Evolutionary conservation across 108 stramenopile genomes (phyloP).

Genomic region (Stephanodiscus triporus): DNA sequence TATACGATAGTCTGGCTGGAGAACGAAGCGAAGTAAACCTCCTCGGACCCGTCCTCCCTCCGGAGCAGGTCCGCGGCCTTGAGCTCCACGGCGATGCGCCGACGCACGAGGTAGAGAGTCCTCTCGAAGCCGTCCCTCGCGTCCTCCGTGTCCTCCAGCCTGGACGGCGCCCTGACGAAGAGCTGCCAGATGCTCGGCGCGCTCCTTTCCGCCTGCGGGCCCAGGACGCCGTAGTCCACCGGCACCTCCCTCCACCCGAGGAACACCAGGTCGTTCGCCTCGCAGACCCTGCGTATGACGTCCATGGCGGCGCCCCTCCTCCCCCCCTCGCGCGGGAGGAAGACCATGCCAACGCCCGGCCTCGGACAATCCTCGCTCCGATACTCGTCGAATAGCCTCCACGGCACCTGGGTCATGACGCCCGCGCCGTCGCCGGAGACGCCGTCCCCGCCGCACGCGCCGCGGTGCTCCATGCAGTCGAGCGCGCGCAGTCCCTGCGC

Average conservation of each 20-base stretch:
- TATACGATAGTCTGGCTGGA: conserved; percentile 89
- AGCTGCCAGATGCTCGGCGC: conserved; percentile 91
- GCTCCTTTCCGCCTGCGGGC: conserved; percentile 67
- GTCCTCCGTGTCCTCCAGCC: conserved; percentile 70
- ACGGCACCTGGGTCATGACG: conserved; percentile 95
- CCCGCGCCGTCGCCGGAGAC: conserved; percentile 95
- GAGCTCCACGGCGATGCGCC: conserved; percentile 81
- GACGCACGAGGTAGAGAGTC: conserved; percentile 86
- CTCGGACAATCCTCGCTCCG: conserved; percentile 64
- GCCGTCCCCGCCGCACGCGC: conserved; percentile 85
- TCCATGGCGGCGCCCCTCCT: conserved; percentile 72
- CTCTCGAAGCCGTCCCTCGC: conserved; percentile 93
- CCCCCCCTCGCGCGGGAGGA: conserved; percentile 84
- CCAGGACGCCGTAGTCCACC: conserved; percentile 71
- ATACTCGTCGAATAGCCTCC: conserved; percentile 84
- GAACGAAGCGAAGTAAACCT: conserved; percentile 88
- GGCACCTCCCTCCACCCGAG: conserved; percentile 92
- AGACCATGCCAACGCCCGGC: conserved; percentile 93
- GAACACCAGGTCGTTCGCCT: conserved; percentile 82
- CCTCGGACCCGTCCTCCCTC: conserved; percentile 72
- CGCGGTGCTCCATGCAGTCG: conserved; percentile 88
- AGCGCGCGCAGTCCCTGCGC: conserved; percentile 77
- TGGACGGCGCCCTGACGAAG: conserved; percentile 88
- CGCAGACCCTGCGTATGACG: conserved; percentile 82
- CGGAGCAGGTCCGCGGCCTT: conserved; percentile 55